Conservation (phyloP, 148 eudicot species). For the Amaranthus palmeri region DNA sequence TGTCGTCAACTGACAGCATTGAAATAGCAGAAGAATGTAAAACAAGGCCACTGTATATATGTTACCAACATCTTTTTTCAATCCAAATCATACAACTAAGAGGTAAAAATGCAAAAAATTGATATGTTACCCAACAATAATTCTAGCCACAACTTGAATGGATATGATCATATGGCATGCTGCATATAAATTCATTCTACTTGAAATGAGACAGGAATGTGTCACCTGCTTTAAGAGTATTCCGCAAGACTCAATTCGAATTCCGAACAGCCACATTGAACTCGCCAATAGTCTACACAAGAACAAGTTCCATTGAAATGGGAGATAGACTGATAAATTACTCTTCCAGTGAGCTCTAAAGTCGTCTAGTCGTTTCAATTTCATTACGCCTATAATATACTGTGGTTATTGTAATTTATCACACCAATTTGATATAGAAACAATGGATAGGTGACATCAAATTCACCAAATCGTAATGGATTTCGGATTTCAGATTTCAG, state of each 20-base stretch:
- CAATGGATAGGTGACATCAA: no score
- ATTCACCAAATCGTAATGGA: no score
- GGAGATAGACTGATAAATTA: not conserved
- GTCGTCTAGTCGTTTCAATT: no score
- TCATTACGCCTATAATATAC: no score
- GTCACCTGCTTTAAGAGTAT: not conserved
- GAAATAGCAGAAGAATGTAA: not conserved
- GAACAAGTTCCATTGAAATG: not conserved
- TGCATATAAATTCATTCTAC: no score
- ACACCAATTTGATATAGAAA: no score
- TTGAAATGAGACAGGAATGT: not conserved
- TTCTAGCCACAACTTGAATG: no score
- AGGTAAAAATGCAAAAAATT: not conserved
- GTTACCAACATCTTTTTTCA: not conserved
- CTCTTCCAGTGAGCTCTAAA: no score
- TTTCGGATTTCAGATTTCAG: no score
- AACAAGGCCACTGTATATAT: not conserved
- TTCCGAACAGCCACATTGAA: not conserved
- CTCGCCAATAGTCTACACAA: conserved; percentile 1
- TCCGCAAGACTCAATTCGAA: not conserved
- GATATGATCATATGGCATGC: no score
- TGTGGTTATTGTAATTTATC: no score
- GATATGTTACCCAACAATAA: not conserved
- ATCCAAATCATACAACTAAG: not conserved
- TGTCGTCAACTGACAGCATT: no score